Conservation (phyloP, 768 basidiomycete genomes). For the Coprinopsis marcescibilis region DNA sequence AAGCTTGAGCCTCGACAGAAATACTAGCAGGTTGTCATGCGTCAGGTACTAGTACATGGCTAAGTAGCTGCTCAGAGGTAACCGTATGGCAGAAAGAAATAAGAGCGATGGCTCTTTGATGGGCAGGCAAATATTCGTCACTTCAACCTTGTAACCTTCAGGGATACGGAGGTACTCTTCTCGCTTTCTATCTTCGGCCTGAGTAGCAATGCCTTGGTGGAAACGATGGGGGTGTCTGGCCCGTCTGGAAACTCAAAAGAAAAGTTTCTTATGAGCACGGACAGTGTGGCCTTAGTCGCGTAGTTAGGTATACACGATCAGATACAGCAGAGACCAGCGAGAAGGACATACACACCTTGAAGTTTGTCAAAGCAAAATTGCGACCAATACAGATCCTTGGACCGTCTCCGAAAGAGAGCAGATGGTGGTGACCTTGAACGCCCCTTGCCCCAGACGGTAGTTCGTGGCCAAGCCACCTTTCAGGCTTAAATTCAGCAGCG, state of each 20-base stretch:
- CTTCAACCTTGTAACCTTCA: slow-evolving; percentile 7
- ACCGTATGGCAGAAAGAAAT: no score
- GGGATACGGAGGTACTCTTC: slow-evolving; percentile 8
- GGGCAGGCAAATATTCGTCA: no score
- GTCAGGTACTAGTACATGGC: no score
- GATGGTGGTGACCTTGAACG: slow-evolving; percentile 43
- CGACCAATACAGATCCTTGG: slow-evolving; percentile 46
- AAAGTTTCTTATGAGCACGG: slow-evolving; percentile 34
- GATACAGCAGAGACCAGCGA: no score
- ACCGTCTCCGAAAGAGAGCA: slow-evolving; percentile 48
- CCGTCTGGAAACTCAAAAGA: slow-evolving; percentile 28
- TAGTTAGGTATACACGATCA: not conserved
- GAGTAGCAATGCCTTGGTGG: slow-evolving; percentile 19
- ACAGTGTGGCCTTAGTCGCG: slow-evolving; percentile 26
- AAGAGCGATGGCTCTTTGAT: no score
- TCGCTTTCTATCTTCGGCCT: slow-evolving; percentile 27
- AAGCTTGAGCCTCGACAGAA: no score
- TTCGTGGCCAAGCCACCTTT: slow-evolving; percentile 49
- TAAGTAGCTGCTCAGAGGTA: no score
- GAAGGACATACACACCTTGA: slow-evolving; percentile 38
- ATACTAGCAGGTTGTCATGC: no score
- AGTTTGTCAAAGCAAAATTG: slow-evolving; percentile 40
- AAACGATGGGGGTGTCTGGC: slow-evolving; percentile 22
- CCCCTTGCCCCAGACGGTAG: slow-evolving; percentile 27
- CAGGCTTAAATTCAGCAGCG: slow-evolving; percentile 53